phyloP scores from a whole-genome alignment of 768 basidiomycete genomes.

The Lactarius hengduanensis region DNA sequence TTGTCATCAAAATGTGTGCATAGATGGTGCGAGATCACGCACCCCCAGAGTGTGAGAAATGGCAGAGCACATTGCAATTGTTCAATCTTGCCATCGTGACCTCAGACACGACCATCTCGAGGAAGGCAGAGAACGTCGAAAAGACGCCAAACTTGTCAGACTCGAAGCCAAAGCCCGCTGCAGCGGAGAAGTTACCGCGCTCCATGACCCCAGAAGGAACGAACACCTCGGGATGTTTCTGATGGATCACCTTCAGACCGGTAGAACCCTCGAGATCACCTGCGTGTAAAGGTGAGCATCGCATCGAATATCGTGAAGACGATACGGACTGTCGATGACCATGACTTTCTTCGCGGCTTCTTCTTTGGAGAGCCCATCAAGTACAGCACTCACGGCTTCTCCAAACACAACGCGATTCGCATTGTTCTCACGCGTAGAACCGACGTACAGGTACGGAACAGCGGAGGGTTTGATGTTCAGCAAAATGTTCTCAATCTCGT shows the following conservation, averaged over 20 bases:
- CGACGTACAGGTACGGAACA: conserved; percentile 60
- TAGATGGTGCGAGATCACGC: conserved; percentile 27
- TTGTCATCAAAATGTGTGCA: background rate
- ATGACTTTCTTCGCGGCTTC: conserved; percentile 77
- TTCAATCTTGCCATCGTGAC: conserved; percentile 92
- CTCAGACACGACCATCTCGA: conserved; percentile 89
- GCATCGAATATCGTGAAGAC: background rate
- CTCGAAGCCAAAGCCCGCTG: conserved; percentile 85
- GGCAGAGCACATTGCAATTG: conserved; percentile 81
- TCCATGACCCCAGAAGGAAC: conserved; percentile 86
- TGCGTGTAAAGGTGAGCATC: conserved; percentile 33
- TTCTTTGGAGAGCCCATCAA: conserved; percentile 72
- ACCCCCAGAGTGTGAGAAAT: conserved; percentile 90
- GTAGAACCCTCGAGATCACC: conserved; percentile 89
- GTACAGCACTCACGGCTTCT: conserved; percentile 75
- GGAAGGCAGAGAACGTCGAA: conserved; percentile 88
- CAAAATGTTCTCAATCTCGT: conserved; percentile 52
- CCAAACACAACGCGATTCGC: conserved; percentile 86
- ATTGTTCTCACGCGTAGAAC: conserved; percentile 69
- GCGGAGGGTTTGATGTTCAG: conserved; percentile 58
- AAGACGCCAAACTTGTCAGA: conserved; percentile 82
- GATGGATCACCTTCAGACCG: conserved; percentile 82
- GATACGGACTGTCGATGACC: conserved; percentile 75
- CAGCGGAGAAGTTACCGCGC: conserved; percentile 78
- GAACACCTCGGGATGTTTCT: conserved; percentile 89